Evolutionary conservation across 257 asterid species (phyloP), one percentile per base, ranked within the genome.

Genomic region (Nyctanthes arbortristis): DNA sequence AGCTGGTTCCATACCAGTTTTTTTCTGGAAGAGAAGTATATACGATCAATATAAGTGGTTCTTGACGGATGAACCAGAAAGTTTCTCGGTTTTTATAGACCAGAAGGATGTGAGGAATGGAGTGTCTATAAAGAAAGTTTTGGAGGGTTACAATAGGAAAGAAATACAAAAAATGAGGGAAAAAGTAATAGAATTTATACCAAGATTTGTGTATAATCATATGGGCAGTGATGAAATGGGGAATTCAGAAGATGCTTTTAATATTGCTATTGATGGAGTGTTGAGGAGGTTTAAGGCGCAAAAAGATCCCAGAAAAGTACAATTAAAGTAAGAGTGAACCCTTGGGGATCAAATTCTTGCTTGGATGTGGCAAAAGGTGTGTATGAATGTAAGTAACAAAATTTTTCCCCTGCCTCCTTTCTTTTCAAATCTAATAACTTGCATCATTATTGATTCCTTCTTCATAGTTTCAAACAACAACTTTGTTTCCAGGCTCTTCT

Each of bases 41-140:
- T 91, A 89, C 40, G 91, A 79, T 33, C 99, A 91, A 79, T 86
- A 91, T 62, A 89, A 87, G 70, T 87, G 96, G 99, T 93, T 87
- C 78, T 63, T 93, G 65, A 96, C 99, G 0, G 88, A 83, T 0
- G 88, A 91, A 1, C 90, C 89, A 7, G 84, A 85, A 74, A 91
- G 96, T 69, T 93, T 83, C 81, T 93, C 97, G 5, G 93, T 92
- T 20, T 86, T 79, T 14, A 86, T 92, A 60, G 91, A 88, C 59
- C 85, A 78, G 13, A 86, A 81, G 36, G 82, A 27, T 2, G 91
- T 92, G 79, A 79, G 71, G 71, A 89, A 84, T 7, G 96, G 96
- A 64, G 77, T 75, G 1, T 65, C 88, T 2, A 78, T 93, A 0
- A 87, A 83, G 82, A 74, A 84, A 9, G 82, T 85, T 29, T 63